Evolutionary conservation across 305 asterid species (phyloP), one percentile per base, ranked within the genome.

Genomic region (Lippia alba): DNA sequence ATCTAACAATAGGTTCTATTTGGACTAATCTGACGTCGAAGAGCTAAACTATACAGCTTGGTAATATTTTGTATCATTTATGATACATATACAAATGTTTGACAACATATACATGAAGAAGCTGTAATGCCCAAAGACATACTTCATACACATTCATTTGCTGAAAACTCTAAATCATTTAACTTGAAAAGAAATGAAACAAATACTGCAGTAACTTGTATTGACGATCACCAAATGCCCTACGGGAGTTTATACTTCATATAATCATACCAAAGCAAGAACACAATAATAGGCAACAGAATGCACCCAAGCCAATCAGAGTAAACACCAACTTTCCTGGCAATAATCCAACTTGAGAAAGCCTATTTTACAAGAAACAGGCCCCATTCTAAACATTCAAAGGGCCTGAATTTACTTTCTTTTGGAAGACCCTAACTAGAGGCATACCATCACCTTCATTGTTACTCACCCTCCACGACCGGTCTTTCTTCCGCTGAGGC

Each of bases 371-470:
- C 48, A 56, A 45, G 30, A 48, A 56, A 56, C 40, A 16, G 30
- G 30, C 5, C 17, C 17, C 53, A 55, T 44, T 62, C 67, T 66
- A 78, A 32, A 79, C 76, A 32, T 64, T 79, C 70, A 63, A 48
- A 58, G 90, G 84, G 17, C 90, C 96, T 12, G 90, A 71, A 59
- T 84, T 90, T 45, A 78, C 78, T 0, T 89, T 85, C 83, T 92
- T 94, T 67, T 84, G 93, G 76, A 87, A 84, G 34, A 81, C 99
- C 81, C 91, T 76, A 56, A 83, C 87, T 4, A 86, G 80, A 0
- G 98, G 96, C 99, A 90, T 90, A 62, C 97, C 98, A 75, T 94
- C 98, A 15, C 85, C 87, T 53, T 74, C 96, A 45, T 71, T 74
- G 12, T 74, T 76, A 54, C 65, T 66, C 18, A 85, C 91, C 81